Evolutionary conservation across 176 grass and related monocot species (phyloP).

Genomic region (Musa itinerans): DNA sequence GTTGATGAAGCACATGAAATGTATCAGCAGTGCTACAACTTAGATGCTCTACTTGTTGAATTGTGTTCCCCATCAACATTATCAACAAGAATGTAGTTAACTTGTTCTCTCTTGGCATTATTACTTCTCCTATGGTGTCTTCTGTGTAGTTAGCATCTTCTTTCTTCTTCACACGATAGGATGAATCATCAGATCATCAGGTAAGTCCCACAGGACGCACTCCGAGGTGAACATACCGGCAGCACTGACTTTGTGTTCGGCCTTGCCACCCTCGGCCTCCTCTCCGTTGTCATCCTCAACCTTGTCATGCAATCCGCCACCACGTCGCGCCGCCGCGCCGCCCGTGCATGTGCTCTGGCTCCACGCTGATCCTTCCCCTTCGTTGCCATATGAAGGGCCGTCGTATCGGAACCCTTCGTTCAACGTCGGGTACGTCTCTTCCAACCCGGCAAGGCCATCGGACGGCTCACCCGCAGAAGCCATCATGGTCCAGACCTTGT

Average conservation of each 20-base stretch:
- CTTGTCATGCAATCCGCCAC: constrained; percentile 4
- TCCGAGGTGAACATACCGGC: constrained; percentile 46
- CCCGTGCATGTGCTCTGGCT: constrained; percentile 40
- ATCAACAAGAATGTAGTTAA: no score
- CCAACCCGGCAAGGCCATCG: constrained; percentile 28
- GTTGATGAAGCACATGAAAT: no score
- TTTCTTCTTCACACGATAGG: constrained; percentile 25
- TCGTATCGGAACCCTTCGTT: constrained; percentile 4
- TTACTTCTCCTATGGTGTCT: no score
- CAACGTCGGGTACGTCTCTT: neutral
- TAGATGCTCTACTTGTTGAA: no score
- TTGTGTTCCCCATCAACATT: no score
- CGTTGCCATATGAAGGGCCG: constrained; percentile 16
- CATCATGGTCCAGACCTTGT: constrained; percentile 22
- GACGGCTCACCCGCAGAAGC: neutral
- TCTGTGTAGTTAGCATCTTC: neutral
- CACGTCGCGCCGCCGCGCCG: neutral
- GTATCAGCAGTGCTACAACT: no score
- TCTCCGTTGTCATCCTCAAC: constrained; percentile 36
- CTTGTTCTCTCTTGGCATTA: no score
- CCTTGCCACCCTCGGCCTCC: constrained; percentile 39
- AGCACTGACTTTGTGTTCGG: constrained; percentile 13
- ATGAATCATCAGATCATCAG: constrained; percentile 56
- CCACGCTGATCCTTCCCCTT: constrained; percentile 52
- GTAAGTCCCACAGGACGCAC: constrained; percentile 80